Evolutionary conservation across 75 land plant species (phyloP), one percentile per base, ranked within the genome.

Genomic region (Adiantum capillusveneris): DNA sequence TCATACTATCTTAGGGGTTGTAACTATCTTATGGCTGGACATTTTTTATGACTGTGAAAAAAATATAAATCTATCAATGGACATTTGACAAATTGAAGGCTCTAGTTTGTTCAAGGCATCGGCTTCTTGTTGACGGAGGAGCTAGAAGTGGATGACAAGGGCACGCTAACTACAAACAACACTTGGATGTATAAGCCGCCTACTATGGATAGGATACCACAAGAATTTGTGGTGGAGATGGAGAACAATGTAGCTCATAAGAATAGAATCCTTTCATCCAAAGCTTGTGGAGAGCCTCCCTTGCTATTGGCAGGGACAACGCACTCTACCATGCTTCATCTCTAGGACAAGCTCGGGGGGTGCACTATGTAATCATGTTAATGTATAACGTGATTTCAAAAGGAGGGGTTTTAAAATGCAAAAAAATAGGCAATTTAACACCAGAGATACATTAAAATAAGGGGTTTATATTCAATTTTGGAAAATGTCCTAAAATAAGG

Each of bases 31-130:
- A 64, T 62, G 57, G 30, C 19, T 84, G 21, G 95, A 93, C 63
- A 76, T 88, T 22, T 57, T 83, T 0, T 83, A 85, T 72, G 98
- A 93, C 37, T 78, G 86, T 69, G 95, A 89, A 20, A 82, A 79
- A 63, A 87, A 94, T 67, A 44, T 93, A 61, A 93, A 93, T 59
- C 95, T 95, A 48, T 90, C 98, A 21, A 84, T 93, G 37, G 98
- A 93, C 65, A 34, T 34, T 34, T n/a, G 11, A 11, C 78, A 94
- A 96, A 82, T 90, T 34, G 96, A 94, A 63, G 98, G 98, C 52
- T 85, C 96, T n/a, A n/a, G 46, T 94, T 89, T 79, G 85, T 88
- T 13, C 90, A 90, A 77, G 98, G 96, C 24, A 53, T 69, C 30
- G 72, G 66, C 7, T 44, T 43, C 43, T 69, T 55, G 25, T 24